These are phyloP conservation scores for Yarrowia porcina DNA, from an alignment of 805 yeast species.

Conservation along the genomic window DNA sequence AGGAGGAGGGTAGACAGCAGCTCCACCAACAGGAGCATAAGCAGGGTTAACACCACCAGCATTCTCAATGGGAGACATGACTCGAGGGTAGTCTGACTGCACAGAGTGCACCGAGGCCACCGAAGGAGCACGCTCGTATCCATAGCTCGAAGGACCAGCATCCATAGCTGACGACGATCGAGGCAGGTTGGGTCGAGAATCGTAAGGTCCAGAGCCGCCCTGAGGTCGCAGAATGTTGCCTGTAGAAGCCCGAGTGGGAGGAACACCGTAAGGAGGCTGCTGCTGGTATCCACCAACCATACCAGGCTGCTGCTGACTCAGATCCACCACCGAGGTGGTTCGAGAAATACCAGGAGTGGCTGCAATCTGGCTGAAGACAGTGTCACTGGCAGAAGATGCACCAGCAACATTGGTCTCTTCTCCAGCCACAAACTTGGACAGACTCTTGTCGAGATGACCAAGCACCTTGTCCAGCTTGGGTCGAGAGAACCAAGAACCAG, in stretches of 20 bases:
- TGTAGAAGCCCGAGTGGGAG: constrained; percentile 18
- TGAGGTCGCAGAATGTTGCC: constrained; percentile 42
- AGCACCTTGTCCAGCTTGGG: constrained; percentile 69
- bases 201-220: constrained; percentile 56
- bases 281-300: background rate
- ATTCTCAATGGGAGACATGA: constrained; percentile 28
- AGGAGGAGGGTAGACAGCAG: background rate
- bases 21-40: constrained; percentile 9
- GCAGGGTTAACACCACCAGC: constrained; percentile 19
- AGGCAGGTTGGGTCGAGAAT: constrained; percentile 66
- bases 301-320: constrained; percentile 3
- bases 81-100: constrained; percentile 15
- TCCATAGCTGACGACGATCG: constrained; percentile 49
- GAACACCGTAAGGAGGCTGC: background rate
- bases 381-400: constrained; percentile 33
- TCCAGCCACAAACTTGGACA: constrained; percentile 78
- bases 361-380: constrained; percentile 29
- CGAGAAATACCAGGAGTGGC: constrained; percentile 25
- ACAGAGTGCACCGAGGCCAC: constrained; percentile 14
- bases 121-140: constrained; percentile 13
- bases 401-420: constrained; percentile 52
- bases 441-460: constrained; percentile 82
- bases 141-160: constrained; percentile 29
- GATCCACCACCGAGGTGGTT: constrained; percentile 24
- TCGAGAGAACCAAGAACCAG: constrained; percentile 40